Percentiles rank a stretch among this genome's conserved stretches.
Evolutionary conservation across 1,139 yeast genomes (phyloP).

Genomic region (Candida tropicalis): DNA sequence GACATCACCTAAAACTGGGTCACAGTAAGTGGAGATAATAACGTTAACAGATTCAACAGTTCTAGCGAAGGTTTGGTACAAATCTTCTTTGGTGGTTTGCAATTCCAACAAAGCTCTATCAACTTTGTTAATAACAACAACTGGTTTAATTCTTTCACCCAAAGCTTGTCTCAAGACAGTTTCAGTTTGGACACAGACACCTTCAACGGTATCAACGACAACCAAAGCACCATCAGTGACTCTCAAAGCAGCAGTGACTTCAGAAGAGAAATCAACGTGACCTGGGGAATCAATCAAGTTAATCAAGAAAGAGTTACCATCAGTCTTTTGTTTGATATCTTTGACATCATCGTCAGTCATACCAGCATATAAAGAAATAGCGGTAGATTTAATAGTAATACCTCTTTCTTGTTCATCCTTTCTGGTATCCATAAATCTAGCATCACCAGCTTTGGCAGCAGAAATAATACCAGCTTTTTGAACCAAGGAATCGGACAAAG

Average conservation of each 20-base stretch:
- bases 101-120: slow-evolving; percentile 99
- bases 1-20: slow-evolving; percentile 88
- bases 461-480: slow-evolving; percentile 99
- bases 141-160: slow-evolving; percentile 99
- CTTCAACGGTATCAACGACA: slow-evolving; percentile 98
- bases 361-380: slow-evolving; percentile 93
- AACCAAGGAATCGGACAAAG: slow-evolving; percentile 98
- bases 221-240: slow-evolving; percentile 99
- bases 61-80: slow-evolving; percentile 97
- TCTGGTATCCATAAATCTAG: slow-evolving; percentile 99
- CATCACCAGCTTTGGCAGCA: slow-evolving; percentile 99
- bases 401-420: slow-evolving; percentile 99
- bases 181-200: slow-evolving; percentile 99
- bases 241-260: slow-evolving; percentile 99
- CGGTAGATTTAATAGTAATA: slow-evolving; percentile 98
- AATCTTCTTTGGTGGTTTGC: slow-evolving; percentile 98
- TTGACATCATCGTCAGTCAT: slow-evolving; percentile 88
- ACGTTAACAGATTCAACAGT: slow-evolving; percentile 99
- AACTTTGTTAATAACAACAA: slow-evolving; percentile 97
- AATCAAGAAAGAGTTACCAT: slow-evolving; percentile 91
- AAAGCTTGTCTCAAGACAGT: slow-evolving; percentile 99
- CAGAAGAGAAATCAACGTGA: slow-evolving; percentile 99
- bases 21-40: slow-evolving; percentile 93
- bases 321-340: slow-evolving; percentile 95
- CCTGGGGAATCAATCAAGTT: slow-evolving; percentile 99